Evolutionary conservation across 2,329 filamentous ascomycete species (phyloP), one percentile per base, ranked within the genome.

Genomic region (Aureobasidium sp.): DNA sequence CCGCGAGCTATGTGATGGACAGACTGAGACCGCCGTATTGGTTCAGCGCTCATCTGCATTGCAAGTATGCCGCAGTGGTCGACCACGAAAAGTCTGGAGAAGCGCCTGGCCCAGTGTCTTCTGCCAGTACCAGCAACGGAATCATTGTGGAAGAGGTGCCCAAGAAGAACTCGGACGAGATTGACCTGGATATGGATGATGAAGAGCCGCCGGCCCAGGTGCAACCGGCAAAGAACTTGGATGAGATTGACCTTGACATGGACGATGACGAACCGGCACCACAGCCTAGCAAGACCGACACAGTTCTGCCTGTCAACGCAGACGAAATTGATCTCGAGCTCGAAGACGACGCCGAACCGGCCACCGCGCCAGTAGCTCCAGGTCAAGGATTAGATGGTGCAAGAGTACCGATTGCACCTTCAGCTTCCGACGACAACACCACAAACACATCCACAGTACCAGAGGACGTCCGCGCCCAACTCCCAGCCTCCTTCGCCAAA

Each of bases 1-100:
- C 93, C 0, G 92, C 92, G 0, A 85, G 84, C 70, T 84, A 88
- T 67, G 86, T 96, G 22, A 82, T 97, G 75, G 87, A 96, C 70
- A 83, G 89, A 34, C 75, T 99, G 58, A 82, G 91, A 58, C 94
- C 94, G 11, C 81, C 82, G 0, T 88, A 91, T 72, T 99, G 94
- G 94, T 97, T 97, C 67, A 80, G 78, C 41, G 94, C 92, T 2
- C 94, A 99, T 75, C 76, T 97, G 76, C 94, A 99, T 74, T 87
- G 89, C 78, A 95, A 93, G 71, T 97, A 88, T 72, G 76, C 87
- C 0, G 94, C 92, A 0, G 64, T 80, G 1, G 74, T 86, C 52
- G 69, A 80, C 6, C 79, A 86, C 65, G 72, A 74, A 17, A 64
- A 62, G 14, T 9, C 48, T 34, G 41, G 17, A 20, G 25, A 42